Conservation (phyloP, 2,329 filamentous ascomycete genomes). For the Phyllosticta capitalensis region DNA sequence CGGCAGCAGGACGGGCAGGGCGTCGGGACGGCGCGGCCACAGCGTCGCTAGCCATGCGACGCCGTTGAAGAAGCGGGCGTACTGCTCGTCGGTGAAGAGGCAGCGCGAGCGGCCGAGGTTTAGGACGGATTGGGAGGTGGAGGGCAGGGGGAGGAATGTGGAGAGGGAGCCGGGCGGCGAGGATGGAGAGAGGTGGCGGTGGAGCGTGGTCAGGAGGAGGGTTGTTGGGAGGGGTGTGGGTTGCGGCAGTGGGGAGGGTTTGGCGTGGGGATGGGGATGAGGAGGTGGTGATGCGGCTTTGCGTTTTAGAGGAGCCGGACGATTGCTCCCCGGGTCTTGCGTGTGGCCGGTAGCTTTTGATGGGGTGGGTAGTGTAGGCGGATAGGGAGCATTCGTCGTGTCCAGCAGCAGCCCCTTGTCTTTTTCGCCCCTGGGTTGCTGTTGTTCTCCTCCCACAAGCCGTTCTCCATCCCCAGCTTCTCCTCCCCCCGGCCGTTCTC, state of each 20-base stretch:
- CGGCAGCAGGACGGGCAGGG: not conserved
- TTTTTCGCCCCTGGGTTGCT: not conserved
- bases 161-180: not conserved
- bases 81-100: not conserved
- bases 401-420: too few relatives aligned
- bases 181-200: not conserved
- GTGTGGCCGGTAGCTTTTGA: not conserved
- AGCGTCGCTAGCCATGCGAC: not conserved
- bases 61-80: not conserved
- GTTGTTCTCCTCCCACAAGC: not conserved
- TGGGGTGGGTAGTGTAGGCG: not conserved
- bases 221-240: not conserved
- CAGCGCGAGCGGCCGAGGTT: not conserved
- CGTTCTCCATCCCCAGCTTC: not conserved
- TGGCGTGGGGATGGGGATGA: not conserved
- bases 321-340: not conserved
- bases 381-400: too few relatives aligned
- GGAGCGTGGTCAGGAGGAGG: not conserved
- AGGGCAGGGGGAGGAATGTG: not conserved
- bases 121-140: not conserved
- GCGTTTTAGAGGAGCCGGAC: not conserved
- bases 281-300: not conserved
- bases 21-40: not conserved
- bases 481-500: not conserved
- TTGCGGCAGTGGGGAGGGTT: not conserved